Percentiles rank a stretch among this genome's conserved stretches.
Evolutionary conservation across 352 stramenopile species (phyloP).

Genomic region (Phytophthora sansomeana): DNA sequence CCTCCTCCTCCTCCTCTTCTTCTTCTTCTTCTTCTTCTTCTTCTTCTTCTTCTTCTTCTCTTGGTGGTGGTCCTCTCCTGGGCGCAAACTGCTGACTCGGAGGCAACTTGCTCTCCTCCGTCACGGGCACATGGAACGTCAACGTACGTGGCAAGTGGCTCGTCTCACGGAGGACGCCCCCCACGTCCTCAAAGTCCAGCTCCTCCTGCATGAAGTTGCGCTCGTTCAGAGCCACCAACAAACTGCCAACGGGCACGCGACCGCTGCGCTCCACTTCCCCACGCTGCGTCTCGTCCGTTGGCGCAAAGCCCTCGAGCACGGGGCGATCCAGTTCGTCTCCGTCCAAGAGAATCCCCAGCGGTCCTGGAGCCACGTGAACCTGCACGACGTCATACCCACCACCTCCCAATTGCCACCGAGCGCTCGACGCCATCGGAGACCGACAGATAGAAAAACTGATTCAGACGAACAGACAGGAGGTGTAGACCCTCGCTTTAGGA

Average conservation of each 20-base stretch:
- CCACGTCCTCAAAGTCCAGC: constrained; percentile 52
- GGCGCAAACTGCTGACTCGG: constrained; percentile 31
- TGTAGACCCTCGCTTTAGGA: too few species aligned
- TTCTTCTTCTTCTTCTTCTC: constrained; percentile 24
- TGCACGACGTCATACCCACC: constrained; percentile 30
- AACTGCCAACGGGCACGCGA: constrained; percentile 45
- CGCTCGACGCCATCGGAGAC: constrained; percentile 16
- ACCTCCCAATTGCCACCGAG: constrained; percentile 25
- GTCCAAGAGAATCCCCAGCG: constrained; percentile 74
- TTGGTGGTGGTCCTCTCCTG: constrained; percentile 24
- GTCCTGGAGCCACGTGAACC: constrained; percentile 56
- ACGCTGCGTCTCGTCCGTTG: constrained; percentile 33
- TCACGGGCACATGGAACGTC: constrained; percentile 51
- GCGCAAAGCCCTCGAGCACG: constrained; percentile 67
- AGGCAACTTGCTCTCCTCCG: constrained; percentile 21
- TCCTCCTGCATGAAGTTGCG: constrained; percentile 49
- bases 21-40: constrained; percentile 17
- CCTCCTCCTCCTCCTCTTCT: constrained; percentile 3
- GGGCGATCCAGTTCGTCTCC: constrained; percentile 39
- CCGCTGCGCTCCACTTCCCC: constrained; percentile 62
- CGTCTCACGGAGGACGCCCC: constrained; percentile 60
- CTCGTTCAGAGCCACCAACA: constrained; percentile 74
- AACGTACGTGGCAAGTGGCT: constrained; percentile 47
- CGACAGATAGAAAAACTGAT: too few species aligned
- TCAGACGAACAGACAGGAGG: too few species aligned